Conservation (phyloP, 495 filamentous ascomycete species). For the Astrothelium macrocarpum region DNA sequence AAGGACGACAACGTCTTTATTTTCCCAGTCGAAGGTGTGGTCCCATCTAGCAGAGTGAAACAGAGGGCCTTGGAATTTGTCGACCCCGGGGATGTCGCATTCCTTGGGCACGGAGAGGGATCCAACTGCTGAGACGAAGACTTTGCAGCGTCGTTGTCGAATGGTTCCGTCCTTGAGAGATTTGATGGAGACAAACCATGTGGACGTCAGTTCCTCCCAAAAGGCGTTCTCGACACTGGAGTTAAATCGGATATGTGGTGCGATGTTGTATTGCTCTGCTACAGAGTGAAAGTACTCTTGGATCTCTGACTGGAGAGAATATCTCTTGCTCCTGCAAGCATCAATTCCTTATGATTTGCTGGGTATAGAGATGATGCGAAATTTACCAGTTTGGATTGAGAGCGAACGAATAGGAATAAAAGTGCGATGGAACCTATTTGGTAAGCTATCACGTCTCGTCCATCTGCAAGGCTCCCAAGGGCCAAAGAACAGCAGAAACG, state of each 20-base stretch:
- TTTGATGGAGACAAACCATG: constrained; percentile 38
- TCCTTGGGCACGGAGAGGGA: constrained; percentile 39
- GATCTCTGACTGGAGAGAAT: constrained; percentile 15
- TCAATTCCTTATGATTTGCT: too few relatives aligned
- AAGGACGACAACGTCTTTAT: constrained; percentile 51
- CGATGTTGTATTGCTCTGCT: constrained; percentile 37
- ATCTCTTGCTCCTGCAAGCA: constrained; percentile 14
- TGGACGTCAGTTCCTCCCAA: constrained; percentile 37
- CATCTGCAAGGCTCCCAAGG: background rate
- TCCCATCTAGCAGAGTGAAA: constrained; percentile 55
- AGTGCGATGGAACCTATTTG: constrained; percentile 22
- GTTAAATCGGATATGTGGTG: constrained; percentile 35
- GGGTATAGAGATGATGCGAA: background rate
- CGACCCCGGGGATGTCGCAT: constrained; percentile 39
- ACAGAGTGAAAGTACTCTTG: constrained; percentile 39
- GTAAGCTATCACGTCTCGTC: background rate
- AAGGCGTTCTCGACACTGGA: constrained; percentile 33
- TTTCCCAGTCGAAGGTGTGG: constrained; percentile 42
- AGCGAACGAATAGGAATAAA: constrained; percentile 45
- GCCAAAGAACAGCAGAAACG: background rate
- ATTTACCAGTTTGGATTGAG: constrained; percentile 36
- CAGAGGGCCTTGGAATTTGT: constrained; percentile 41
- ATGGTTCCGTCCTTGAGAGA: constrained; percentile 29
- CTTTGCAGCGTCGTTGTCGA: constrained; percentile 38
- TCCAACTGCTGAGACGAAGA: constrained; percentile 49